Percentiles rank a stretch among this genome's conserved stretches.
These are phyloP conservation scores for Xenoacremonium recifei DNA, from an alignment of 2,329 filamentous ascomycete species.

Conservation along the genomic window DNA sequence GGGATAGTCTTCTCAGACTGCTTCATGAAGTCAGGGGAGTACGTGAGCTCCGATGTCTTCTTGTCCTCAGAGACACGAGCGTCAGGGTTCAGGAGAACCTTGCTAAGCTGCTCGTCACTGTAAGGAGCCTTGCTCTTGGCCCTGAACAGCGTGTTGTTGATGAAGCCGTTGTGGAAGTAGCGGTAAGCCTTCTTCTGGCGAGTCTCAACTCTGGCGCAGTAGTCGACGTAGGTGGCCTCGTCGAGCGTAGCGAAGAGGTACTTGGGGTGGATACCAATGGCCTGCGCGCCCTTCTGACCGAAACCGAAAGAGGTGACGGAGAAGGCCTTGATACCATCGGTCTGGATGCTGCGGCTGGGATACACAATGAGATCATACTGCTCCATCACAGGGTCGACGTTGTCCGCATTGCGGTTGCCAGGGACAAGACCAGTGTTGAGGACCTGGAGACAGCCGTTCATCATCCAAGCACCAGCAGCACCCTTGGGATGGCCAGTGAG, in stretches of 20 bases:
- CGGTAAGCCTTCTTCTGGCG: conserved; percentile 98
- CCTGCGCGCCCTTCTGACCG: conserved; percentile 97
- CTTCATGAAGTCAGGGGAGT: conserved; percentile 68
- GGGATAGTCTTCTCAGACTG: conserved; percentile 54
- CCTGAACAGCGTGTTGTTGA: conserved; percentile 97
- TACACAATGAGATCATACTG: conserved; percentile 98
- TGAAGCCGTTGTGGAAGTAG: conserved; percentile 96
- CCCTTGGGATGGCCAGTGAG: conserved; percentile 98
- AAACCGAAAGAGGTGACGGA: conserved; percentile 99
- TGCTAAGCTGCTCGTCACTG: conserved; percentile 79
- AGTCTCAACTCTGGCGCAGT: conserved; percentile 84
- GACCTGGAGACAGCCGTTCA: conserved; percentile 96
- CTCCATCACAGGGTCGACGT: conserved; percentile 94
- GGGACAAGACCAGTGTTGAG: conserved; percentile 92
- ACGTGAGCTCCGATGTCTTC: conserved; percentile 79
- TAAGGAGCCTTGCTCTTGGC: conserved; percentile 93
- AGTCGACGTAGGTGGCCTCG: conserved; percentile 74
- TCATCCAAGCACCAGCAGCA: conserved; percentile 99
- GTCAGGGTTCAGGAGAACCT: conserved; percentile 90
- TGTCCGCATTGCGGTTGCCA: conserved; percentile 97
- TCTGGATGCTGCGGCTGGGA: conserved; percentile 92
- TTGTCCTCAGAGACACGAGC: conserved; percentile 83
- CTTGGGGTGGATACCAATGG: conserved; percentile 93
- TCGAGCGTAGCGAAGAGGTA: conserved; percentile 96
- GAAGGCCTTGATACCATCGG: conserved; percentile 97